Base-by-base conservation (phyloP, 1,284 basidiomycete genomes). In the Apiotrichum laibachii region DNA sequence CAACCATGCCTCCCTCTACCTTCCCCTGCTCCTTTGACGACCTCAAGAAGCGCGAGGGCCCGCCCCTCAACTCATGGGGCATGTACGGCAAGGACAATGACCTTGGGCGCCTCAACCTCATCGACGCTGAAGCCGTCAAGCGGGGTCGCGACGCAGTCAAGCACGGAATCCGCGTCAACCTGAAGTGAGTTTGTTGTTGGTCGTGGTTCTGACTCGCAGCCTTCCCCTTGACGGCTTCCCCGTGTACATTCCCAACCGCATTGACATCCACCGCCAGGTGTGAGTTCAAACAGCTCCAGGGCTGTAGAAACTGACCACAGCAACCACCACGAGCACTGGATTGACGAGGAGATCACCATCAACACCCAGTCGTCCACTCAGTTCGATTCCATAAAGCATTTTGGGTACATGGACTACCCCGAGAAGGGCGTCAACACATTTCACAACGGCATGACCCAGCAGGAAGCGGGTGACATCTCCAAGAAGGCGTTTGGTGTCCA, bases 311-410 rank as follows among this genome's bases (percentile, higher is more conserved):
- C n/a, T n/a, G 35, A 49, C 40, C 2, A 4, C 34, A 53, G 46
- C 18, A 18, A 47, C 50, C 15, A 48, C 50, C 40, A 40, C 22
- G 22, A 16, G 18, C 43, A 44, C 42, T 53, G 56, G 26, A 66
- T 68, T 42, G 72, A 73, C 62, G 78, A 79, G 53, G 52, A 63
- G 18, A 62, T 79, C 8, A 58, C 67, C 12, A 65, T 78, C 65
- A 80, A 80, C 60, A 77, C 77, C 1, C 78, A 80, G 62, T 62
- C 63, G 18, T 75, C 75, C n/a, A 73, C 76, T 5, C 79, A 80
- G 53, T 78, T 77, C 76, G 78, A 79, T 57, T 76, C 77, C 5
- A 70, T 77, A 51, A 61, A 73, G 15, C 77, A 79, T 64, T 75
- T 67, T 67, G 49, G 49, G 16, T 42, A 52, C 50, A 43, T 46